Conservation (phyloP, 805 yeast genomes). For the Kurtzmaniella fragi region DNA sequence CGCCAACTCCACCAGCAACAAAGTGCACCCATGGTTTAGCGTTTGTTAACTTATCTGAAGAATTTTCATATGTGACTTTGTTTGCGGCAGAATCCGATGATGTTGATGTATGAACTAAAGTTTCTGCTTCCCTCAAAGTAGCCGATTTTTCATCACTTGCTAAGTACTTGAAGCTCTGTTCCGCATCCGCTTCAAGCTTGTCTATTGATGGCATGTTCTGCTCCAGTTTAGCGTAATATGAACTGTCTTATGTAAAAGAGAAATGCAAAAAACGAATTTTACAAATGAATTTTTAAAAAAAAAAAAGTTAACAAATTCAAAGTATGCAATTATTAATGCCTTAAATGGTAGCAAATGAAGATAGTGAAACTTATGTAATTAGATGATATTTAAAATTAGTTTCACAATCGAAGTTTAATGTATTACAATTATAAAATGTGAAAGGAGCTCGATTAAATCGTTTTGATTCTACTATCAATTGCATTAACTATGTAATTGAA, state of each 20-base stretch:
- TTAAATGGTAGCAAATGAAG: too few relatives aligned
- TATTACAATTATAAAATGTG: too few relatives aligned
- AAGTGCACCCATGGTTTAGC: conserved; percentile 61
- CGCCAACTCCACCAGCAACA: conserved; percentile 92
- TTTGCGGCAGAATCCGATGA: conserved; percentile 1
- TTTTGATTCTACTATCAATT: too few relatives aligned
- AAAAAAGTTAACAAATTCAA: not conserved
- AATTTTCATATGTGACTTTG: not conserved
- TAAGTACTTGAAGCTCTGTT: conserved; percentile 54
- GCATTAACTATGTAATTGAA: too few relatives aligned
- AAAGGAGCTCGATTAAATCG: too few relatives aligned
- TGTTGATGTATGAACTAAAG: conserved; percentile 8
- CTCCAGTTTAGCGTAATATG: not conserved
- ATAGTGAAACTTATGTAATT: too few relatives aligned
- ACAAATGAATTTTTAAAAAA: conserved; percentile 1
- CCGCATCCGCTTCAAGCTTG: conserved; percentile 48
- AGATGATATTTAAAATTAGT: too few relatives aligned
- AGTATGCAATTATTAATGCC: not conserved
- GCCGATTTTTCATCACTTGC: conserved; percentile 72
- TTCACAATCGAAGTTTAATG: too few relatives aligned
- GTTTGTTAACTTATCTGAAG: conserved; percentile 9
- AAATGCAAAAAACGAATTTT: conserved; percentile 1
- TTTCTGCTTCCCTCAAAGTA: conserved; percentile 37
- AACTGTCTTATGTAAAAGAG: not conserved
- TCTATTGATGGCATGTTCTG: conserved; percentile 1